Conservation (phyloP, 371 early-diverging fungal genomes). For the Mucor mucedo region DNA sequence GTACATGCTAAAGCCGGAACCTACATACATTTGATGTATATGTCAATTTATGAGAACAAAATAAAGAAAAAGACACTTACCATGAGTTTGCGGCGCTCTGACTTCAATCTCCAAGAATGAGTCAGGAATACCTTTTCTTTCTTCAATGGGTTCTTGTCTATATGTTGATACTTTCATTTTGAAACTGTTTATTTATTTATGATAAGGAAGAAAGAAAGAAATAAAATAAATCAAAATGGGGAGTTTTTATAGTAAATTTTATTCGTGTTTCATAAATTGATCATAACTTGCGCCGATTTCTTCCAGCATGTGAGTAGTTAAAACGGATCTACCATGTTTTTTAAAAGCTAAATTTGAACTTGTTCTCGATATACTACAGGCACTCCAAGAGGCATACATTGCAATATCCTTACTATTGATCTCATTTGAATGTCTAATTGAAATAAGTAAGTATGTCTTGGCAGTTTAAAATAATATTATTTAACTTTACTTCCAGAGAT, state of each 20-base stretch:
- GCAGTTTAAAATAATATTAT: not conserved
- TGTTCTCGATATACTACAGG: slow-evolving; percentile 68
- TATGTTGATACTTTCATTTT: slow-evolving; percentile 21
- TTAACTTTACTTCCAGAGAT: slow-evolving; percentile 62
- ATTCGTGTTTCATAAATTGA: slow-evolving; percentile 29
- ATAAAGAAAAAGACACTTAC: slow-evolving; percentile 34
- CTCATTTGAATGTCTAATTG: slow-evolving; percentile 43
- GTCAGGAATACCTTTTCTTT: slow-evolving; percentile 91
- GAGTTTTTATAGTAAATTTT: slow-evolving; percentile 3
- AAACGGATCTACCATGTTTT: slow-evolving; percentile 72
- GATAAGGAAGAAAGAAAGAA: not conserved
- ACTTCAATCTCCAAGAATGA: slow-evolving; percentile 97
- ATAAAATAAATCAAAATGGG: slow-evolving; percentile 1
- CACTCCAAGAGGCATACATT: slow-evolving; percentile 76
- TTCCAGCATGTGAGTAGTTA: slow-evolving; percentile 76
- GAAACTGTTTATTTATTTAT: slow-evolving; percentile 6
- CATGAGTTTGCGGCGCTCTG: slow-evolving; percentile 87
- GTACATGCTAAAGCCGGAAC: slow-evolving; percentile 75
- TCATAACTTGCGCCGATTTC: slow-evolving; percentile 68
- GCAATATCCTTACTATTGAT: slow-evolving; percentile 55
- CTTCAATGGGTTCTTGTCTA: slow-evolving; percentile 67
- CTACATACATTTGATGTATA: slow-evolving; percentile 5
- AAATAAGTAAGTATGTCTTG: slow-evolving; percentile 7
- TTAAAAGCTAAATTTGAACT: slow-evolving; percentile 72
- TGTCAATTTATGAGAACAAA: not conserved